Evolutionary conservation across 2,329 filamentous ascomycete species (phyloP).

Genomic region (Tolypocladium pustulatum): DNA sequence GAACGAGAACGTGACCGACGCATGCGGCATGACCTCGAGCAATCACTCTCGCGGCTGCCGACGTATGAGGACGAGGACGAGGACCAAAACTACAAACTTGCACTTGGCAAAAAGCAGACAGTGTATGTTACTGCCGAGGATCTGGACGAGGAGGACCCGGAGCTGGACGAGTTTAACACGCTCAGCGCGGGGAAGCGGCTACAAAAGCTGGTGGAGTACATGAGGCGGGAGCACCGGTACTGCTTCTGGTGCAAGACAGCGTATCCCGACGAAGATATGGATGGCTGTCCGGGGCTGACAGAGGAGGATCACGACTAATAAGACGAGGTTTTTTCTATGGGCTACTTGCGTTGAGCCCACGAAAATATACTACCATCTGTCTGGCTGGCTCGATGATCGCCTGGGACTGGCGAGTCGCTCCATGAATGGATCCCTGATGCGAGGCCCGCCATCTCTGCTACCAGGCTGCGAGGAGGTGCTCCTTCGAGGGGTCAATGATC

Average conservation of each 20-base stretch:
- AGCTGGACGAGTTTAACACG: conserved; percentile 70
- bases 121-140: conserved; percentile 54
- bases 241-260: conserved; percentile 94
- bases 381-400: no score
- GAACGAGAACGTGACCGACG: conserved; percentile 58
- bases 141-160: conserved; percentile 67
- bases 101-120: conserved; percentile 48
- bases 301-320: conserved; percentile 67
- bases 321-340: no score
- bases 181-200: conserved; percentile 58
- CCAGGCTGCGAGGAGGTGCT: no score
- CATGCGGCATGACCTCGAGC: conserved; percentile 55
- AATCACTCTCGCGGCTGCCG: conserved; percentile 52
- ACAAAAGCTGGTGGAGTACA: conserved; percentile 51
- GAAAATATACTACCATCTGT: no score
- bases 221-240: conserved; percentile 65
- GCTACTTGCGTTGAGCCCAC: no score
- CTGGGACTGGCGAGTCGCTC: no score
- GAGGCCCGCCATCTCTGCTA: no score
- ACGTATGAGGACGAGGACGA: conserved; percentile 57
- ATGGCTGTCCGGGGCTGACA: conserved; percentile 76
- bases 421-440: no score
- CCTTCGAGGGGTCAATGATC: no score
- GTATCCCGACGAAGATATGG: conserved; percentile 66
- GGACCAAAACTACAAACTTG: conserved; percentile 61